Evolutionary conservation across 352 stramenopile genomes (phyloP), one percentile per base, ranked within the genome.

Genomic region (Globisporangium uncinulatum): DNA sequence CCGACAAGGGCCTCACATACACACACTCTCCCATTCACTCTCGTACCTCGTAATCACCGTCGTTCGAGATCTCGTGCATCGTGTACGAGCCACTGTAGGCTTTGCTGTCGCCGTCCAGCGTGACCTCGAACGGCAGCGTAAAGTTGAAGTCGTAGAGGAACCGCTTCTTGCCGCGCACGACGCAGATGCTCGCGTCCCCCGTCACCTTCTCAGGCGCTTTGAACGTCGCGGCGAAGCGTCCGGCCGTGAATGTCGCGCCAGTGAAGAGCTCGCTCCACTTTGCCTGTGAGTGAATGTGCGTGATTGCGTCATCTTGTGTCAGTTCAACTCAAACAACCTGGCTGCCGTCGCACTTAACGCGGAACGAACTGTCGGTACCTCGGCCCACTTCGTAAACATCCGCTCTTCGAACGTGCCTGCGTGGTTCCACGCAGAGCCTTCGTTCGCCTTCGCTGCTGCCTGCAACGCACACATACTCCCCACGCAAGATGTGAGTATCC

Each of bases 401-500:
- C 82, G 81, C 57, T 95, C 83, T 57, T 98, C 91, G 57, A 95
- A 97, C 13, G 92, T 98, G 3, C 92, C 92, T 3, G 87, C 91
- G 7, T 80, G 74, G 61, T 98, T 98, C 90, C 92, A 98, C 7
- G 83, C 90, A 21, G 87, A 96, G 6, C 83, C 86, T 51, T 88
- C 78, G 65, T 90, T 81, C n/a, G 57, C 63, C 19, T 64, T 54
- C 1, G 74, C 41, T 11, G 63, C 48, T 20, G 59, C 41, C 65
- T 69, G 34, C 17, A 8, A 52, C 2, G 8, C 39, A 48, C 17
- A 6, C 46, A 37, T n/a, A n/a, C n/a, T n/a, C n/a, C n/a, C n/a
- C n/a, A n/a, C n/a, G n/a, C 17, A 8, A 48, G 43, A 31, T 20
- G 17, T 20, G 3, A 24, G 32, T 24, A 24, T 32, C 46, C 47